Conservation (phyloP, 495 filamentous ascomycete genomes). For the Aspergillus coremiiformis region DNA sequence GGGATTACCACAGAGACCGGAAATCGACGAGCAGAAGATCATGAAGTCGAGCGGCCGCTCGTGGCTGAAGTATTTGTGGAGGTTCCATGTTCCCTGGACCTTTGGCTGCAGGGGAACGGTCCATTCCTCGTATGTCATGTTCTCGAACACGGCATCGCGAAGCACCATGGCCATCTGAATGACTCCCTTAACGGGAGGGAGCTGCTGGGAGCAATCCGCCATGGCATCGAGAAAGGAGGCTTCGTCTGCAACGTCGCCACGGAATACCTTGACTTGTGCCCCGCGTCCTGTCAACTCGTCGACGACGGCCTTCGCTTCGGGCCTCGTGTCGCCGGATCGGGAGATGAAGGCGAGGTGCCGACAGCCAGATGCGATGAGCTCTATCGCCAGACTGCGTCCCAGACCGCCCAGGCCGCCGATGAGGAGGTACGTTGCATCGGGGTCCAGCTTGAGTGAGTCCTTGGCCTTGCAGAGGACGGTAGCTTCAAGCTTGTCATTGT, state of each 20-base stretch:
- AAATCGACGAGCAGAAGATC: slow-evolving; percentile 36
- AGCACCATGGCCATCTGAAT: slow-evolving; percentile 32
- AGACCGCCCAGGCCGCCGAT: slow-evolving; percentile 52
- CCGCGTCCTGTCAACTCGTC: slow-evolving; percentile 29
- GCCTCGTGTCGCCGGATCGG: slow-evolving; percentile 21
- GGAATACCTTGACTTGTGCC: slow-evolving; percentile 19
- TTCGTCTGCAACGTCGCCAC: slow-evolving; percentile 20
- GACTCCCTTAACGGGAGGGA: slow-evolving; percentile 29
- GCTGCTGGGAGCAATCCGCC: slow-evolving; percentile 1
- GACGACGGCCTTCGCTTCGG: slow-evolving; percentile 23
- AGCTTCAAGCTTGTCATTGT: slow-evolving; percentile 3
- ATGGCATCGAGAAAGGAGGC: slow-evolving; percentile 18
- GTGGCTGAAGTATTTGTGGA: slow-evolving; percentile 44
- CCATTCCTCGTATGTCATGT: slow-evolving; percentile 41
- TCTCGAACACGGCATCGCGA: slow-evolving; percentile 36
- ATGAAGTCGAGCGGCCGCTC: slow-evolving; percentile 42
- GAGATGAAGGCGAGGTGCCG: slow-evolving; percentile 46
- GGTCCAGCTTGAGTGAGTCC: slow-evolving; percentile 9
- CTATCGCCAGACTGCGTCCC: slow-evolving; percentile 49
- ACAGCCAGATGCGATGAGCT: slow-evolving; percentile 54
- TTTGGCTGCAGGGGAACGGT: slow-evolving; percentile 35
- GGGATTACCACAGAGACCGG: slow-evolving; percentile 34
- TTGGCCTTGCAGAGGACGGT: slow-evolving; percentile 14
- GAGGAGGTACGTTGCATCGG: slow-evolving; percentile 38
- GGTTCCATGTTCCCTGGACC: slow-evolving; percentile 45